These are phyloP conservation scores for Clitopilus passeckerianus DNA, from an alignment of 768 basidiomycete genomes.

Conservation along the genomic window DNA sequence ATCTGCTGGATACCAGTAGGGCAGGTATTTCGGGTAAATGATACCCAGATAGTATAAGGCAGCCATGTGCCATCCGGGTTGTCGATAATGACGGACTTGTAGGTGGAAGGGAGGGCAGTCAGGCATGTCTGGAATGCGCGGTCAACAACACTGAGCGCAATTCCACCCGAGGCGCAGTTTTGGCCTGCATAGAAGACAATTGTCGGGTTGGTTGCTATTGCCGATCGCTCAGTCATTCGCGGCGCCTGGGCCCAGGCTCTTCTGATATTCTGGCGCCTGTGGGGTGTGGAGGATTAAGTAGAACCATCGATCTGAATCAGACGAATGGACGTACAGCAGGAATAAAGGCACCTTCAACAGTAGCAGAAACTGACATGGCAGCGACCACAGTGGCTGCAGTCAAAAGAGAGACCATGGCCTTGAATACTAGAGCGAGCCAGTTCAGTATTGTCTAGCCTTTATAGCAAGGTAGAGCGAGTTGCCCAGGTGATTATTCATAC, in stretches of 20 bases:
- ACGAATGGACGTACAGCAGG: not conserved
- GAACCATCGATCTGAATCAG: too few relatives aligned
- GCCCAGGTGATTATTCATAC: too few relatives aligned
- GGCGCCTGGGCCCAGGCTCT: not conserved
- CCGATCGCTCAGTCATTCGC: not conserved
- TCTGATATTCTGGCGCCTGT: not conserved
- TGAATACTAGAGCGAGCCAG: too few relatives aligned
- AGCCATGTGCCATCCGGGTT: not conserved
- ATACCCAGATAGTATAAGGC: not conserved
- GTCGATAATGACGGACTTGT: not conserved
- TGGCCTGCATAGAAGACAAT: not conserved
- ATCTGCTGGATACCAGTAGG: constrained; percentile 1
- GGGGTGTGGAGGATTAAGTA: not conserved
- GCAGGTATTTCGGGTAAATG: not conserved
- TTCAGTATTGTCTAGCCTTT: too few relatives aligned
- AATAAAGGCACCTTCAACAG: not conserved
- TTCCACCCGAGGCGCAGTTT: constrained; percentile 1
- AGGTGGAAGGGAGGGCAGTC: not conserved
- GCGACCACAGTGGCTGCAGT: not conserved
- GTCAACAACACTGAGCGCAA: not conserved
- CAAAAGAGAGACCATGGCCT: not conserved
- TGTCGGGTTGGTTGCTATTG: not conserved
- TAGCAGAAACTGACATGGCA: not conserved
- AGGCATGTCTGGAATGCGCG: not conserved
- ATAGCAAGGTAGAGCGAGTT: too few relatives aligned